Percentiles rank a stretch among this genome's conserved stretches.
Conservation (phyloP, 768 basidiomycete species). For the Rhodocollybia butyracea region DNA sequence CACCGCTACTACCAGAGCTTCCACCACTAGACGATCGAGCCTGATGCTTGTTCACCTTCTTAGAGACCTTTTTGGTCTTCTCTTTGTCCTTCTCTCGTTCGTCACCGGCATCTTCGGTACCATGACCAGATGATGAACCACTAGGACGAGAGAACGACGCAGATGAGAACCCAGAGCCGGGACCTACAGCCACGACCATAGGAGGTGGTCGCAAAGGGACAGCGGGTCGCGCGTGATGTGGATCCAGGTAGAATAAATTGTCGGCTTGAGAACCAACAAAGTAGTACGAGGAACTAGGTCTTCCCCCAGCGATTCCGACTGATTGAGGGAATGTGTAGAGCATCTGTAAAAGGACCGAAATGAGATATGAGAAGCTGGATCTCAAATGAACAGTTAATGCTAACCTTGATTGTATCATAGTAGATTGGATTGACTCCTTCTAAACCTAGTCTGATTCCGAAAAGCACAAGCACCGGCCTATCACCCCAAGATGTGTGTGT, state of each 20-base stretch:
- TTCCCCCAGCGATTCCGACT: slow-evolving; percentile 93
- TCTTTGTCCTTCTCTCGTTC: slow-evolving; percentile 16
- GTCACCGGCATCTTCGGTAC: slow-evolving; percentile 2
- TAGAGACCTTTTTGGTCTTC: slow-evolving; percentile 16
- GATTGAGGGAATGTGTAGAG: slow-evolving; percentile 93
- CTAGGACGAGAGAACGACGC: not conserved
- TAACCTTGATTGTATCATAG: slow-evolving; percentile 78
- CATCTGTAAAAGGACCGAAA: slow-evolving; percentile 38
- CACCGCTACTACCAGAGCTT: slow-evolving; percentile 5
- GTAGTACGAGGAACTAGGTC: slow-evolving; percentile 97
- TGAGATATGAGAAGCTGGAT: not conserved
- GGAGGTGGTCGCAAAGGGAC: slow-evolving; percentile 57
- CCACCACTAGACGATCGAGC: slow-evolving; percentile 7
- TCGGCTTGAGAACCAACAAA: slow-evolving; percentile 93
- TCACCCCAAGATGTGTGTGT: slow-evolving; percentile 62
- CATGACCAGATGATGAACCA: not conserved
- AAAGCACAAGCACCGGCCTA: slow-evolving; percentile 79
- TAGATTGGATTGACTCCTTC: slow-evolving; percentile 96
- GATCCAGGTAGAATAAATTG: slow-evolving; percentile 80
- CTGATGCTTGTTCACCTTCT: not conserved
- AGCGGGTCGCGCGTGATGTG: slow-evolving; percentile 74
- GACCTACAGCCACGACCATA: not conserved
- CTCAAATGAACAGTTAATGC: not conserved
- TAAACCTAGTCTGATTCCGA: slow-evolving; percentile 84
- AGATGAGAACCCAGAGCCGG: not conserved